Evolutionary conservation across 768 basidiomycete genomes (phyloP).

Genomic region (Crucibulum laeve): DNA sequence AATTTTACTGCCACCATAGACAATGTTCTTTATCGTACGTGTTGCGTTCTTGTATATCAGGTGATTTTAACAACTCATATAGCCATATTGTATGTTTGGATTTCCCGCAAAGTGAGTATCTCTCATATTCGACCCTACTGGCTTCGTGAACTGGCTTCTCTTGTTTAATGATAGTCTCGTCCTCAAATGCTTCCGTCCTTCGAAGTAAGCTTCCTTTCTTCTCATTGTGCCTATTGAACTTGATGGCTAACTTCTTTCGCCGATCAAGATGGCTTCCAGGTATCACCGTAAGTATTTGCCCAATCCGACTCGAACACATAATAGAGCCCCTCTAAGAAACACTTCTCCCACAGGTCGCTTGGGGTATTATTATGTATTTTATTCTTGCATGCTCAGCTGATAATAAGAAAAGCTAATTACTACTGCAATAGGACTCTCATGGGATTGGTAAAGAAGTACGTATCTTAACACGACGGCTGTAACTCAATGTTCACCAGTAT

Average conservation of each 20-base stretch:
- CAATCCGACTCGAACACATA: no score
- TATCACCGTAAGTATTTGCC: slow-evolving; percentile 42
- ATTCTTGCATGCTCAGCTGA: no score
- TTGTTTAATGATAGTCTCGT: slow-evolving; percentile 32
- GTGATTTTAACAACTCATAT: background rate
- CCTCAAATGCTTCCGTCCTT: slow-evolving; percentile 61
- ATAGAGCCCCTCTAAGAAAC: slow-evolving; percentile 1
- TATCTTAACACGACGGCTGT: slow-evolving; percentile 1
- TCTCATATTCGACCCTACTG: background rate
- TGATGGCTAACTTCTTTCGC: no score
- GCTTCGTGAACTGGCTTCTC: slow-evolving; percentile 8
- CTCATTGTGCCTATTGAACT: no score
- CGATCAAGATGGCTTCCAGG: slow-evolving; percentile 54
- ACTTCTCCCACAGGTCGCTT: slow-evolving; percentile 38
- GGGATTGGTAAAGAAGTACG: slow-evolving; percentile 65
- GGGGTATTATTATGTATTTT: slow-evolving; percentile 70
- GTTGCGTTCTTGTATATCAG: background rate
- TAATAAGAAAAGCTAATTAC: no score
- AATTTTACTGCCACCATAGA: slow-evolving; percentile 30
- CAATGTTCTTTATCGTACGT: slow-evolving; percentile 66
- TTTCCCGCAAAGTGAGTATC: slow-evolving; percentile 59
- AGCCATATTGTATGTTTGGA: slow-evolving; percentile 64
- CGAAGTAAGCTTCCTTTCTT: slow-evolving; percentile 34
- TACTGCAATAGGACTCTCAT: slow-evolving; percentile 65
- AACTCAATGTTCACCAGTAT: background rate